Conservation (phyloP, 2,329 filamentous ascomycete species). For the Penicillium nordicum region DNA sequence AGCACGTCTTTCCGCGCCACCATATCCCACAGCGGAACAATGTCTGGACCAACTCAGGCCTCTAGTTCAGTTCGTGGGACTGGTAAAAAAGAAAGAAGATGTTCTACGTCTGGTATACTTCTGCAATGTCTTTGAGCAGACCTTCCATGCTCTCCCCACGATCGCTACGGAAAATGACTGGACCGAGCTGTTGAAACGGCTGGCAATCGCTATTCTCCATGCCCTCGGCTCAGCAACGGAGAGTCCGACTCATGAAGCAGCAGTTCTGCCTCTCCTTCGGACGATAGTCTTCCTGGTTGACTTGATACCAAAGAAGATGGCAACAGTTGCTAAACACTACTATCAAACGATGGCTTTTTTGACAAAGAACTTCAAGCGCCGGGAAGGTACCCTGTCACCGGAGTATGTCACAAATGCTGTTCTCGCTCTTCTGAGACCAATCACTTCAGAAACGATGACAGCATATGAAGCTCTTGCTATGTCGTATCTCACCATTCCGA, state of each 20-base stretch:
- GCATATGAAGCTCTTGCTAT: conserved; percentile 46
- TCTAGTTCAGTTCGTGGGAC: conserved; percentile 63
- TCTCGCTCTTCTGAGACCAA: conserved; percentile 43
- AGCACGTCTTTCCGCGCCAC: conserved; percentile 30
- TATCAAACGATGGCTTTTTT: conserved; percentile 40
- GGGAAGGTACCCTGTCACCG: conserved; percentile 22
- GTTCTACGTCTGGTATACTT: conserved; percentile 45
- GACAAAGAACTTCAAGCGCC: conserved; percentile 26
- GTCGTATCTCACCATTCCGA: conserved; percentile 47
- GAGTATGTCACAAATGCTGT: conserved; percentile 33
- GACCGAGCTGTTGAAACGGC: conserved; percentile 39
- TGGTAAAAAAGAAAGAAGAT: conserved; percentile 43
- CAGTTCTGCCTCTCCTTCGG: conserved; percentile 34
- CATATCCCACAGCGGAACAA: conserved; percentile 35
- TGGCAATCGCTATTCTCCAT: conserved; percentile 36
- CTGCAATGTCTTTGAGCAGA: conserved; percentile 41
- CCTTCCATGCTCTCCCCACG: conserved; percentile 36
- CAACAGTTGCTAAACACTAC: conserved; percentile 37
- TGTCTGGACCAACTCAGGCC: conserved; percentile 59
- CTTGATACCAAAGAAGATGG: conserved; percentile 42
- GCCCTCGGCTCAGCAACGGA: conserved; percentile 28
- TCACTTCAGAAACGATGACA: conserved; percentile 43
- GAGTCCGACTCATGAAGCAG: conserved; percentile 3
- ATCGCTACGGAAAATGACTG: conserved; percentile 41
- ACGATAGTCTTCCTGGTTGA: conserved; percentile 37